Percentiles rank a stretch among this genome's conserved stretches.
phyloP scores from a whole-genome alignment of 176 grass and related monocot genomes.

The Olyra latifolia region DNA sequence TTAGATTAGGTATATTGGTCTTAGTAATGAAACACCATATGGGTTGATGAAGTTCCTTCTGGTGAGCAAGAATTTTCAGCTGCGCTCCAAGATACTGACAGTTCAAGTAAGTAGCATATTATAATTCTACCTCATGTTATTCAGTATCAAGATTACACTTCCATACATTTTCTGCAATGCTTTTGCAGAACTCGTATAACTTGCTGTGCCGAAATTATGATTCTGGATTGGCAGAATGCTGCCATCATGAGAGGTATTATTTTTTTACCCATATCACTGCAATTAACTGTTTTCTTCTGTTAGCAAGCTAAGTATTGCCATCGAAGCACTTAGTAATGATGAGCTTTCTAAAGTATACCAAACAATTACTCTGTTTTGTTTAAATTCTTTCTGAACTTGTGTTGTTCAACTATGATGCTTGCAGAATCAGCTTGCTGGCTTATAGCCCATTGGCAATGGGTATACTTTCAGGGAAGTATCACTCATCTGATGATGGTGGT shows the following conservation, averaged over 20 bases:
- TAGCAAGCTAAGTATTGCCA: not conserved
- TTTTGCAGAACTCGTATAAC: constrained; percentile 80
- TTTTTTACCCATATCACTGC: not conserved
- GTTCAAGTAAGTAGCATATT: constrained; percentile 49
- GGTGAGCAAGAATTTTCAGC: constrained; percentile 38
- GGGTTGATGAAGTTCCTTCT: constrained; percentile 89
- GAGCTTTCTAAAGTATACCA: not conserved
- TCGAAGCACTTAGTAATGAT: not conserved
- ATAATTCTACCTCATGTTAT: not conserved
- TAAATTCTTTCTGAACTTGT: not conserved
- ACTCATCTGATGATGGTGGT: constrained; percentile 28
- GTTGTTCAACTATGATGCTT: constrained; percentile 23
- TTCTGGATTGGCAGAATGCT: constrained; percentile 83
- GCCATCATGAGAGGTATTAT: constrained; percentile 80
- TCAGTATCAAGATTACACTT: not conserved
- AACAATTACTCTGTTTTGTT: not conserved
- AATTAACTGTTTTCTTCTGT: not conserved
- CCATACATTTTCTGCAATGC: not conserved
- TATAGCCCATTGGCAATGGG: constrained; percentile 99
- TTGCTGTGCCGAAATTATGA: constrained; percentile 88
- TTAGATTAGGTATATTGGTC: constrained; percentile 89
- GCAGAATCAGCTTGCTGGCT: constrained; percentile 74
- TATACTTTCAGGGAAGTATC: constrained; percentile 92
- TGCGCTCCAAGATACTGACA: constrained; percentile 61
- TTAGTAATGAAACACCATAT: constrained; percentile 95